These are phyloP conservation scores for Cordyceps tenuipes DNA, from an alignment of 2,329 filamentous ascomycete species.

Conservation along the genomic window DNA sequence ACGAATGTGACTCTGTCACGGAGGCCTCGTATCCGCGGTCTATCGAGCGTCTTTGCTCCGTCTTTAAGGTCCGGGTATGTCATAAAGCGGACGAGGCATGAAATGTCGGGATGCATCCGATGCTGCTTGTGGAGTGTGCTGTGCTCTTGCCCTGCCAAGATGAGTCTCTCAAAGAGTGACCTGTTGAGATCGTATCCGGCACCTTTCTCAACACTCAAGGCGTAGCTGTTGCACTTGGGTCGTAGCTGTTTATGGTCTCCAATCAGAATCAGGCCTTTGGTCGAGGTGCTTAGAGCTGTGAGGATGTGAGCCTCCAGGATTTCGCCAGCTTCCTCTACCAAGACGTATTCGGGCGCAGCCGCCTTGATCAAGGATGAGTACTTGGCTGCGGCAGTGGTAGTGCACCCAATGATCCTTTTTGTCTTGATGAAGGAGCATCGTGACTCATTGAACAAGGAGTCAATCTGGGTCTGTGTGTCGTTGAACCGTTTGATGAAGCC, in stretches of 20 bases:
- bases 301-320: conserved; percentile 59
- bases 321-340: conserved; percentile 68
- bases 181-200: conserved; percentile 58
- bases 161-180: conserved; percentile 61
- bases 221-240: conserved; percentile 56
- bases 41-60: conserved; percentile 34
- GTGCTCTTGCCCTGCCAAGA: conserved; percentile 45
- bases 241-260: conserved; percentile 68
- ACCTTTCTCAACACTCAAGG: conserved; percentile 53
- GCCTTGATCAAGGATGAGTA: conserved; percentile 45
- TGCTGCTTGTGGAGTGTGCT: conserved; percentile 53
- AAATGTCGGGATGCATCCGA: conserved; percentile 62
- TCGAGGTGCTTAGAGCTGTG: conserved; percentile 45
- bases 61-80: conserved; percentile 57
- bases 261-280: conserved; percentile 59
- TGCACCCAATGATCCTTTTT: conserved; percentile 59
- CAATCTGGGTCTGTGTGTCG: not conserved
- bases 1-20: conserved; percentile 51
- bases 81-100: conserved; percentile 44
- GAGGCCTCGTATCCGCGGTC: not conserved
- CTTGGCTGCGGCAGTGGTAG: conserved; percentile 62
- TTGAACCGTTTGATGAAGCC: conserved; percentile 34
- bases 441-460: not conserved
- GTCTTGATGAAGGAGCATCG: conserved; percentile 36
- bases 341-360: conserved; percentile 48